Percentiles rank a stretch among this genome's conserved stretches.
Evolutionary conservation across 257 asterid genomes (phyloP).

Genomic region (Salvia miltiorrhiza): DNA sequence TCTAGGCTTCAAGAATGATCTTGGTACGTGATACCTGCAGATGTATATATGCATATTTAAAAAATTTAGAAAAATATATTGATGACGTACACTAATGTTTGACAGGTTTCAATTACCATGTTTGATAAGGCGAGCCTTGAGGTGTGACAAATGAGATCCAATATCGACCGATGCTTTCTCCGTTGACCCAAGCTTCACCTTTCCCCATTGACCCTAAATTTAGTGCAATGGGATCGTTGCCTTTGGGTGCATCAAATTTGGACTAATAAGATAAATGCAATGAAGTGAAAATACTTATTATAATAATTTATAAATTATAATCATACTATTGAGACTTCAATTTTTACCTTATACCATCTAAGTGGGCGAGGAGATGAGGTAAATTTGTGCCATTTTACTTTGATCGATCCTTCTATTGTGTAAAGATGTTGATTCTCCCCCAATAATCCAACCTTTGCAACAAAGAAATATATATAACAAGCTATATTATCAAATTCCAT

Average conservation of each 20-base stretch:
- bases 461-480: background rate
- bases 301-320: too few species aligned
- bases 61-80: too few species aligned
- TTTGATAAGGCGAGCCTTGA: slow-evolving; percentile 71
- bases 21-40: slow-evolving; percentile 77
- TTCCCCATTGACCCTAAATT: slow-evolving; percentile 90
- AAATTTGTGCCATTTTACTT: slow-evolving; percentile 44
- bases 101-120: slow-evolving; percentile 34
- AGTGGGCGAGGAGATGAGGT: slow-evolving; percentile 44
- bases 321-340: too few species aligned
- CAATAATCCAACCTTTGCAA: slow-evolving; percentile 62
- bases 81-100: too few species aligned
- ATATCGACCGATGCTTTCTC: slow-evolving; percentile 80
- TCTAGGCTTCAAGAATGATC: slow-evolving; percentile 64
- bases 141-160: slow-evolving; percentile 67
- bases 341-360: slow-evolving; percentile 94
- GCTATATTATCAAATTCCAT: too few species aligned
- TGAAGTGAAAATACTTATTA: too few species aligned
- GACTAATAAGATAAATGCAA: slow-evolving; percentile 30
- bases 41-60: background rate
- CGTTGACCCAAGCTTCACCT: slow-evolving; percentile 82
- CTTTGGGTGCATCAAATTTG: slow-evolving; percentile 59
- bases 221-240: slow-evolving; percentile 65
- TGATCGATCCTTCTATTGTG: slow-evolving; percentile 41
- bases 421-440: slow-evolving; percentile 62